Evolutionary conservation across 2,329 filamentous ascomycete genomes (phyloP), one percentile per base, ranked within the genome.

Genomic region (Paecilomyces sp.): DNA sequence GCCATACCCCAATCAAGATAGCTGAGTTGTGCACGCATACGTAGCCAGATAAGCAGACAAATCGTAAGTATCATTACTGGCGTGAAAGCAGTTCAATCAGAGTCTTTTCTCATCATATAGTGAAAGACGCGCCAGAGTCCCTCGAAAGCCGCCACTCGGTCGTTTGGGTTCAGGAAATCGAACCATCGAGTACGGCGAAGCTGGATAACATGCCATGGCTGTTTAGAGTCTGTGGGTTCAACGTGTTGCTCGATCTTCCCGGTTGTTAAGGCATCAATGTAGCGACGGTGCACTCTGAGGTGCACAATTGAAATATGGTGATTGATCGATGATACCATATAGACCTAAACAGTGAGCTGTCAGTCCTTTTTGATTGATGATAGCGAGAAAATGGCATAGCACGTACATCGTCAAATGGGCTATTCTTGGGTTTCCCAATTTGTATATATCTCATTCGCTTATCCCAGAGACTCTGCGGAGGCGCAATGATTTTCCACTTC

Each of bases 241-340:
- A 60, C 55, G 24, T 59, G 66, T 65, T 64, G 68, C 11, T 59
- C 64, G 62, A 70, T 71, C 15, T 67, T 66, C 7, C 81, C 83
- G 3, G 74, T 74, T 11, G 76, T 78, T 47, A 87, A 72, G 63
- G 80, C 80, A n/a, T 82, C 78, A 34, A 85, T 68, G 67, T 87
- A 87, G 22, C 77, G 74, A 25, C 74, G 72, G 68, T 86, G 84
- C 53, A 87, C 77, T 33, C 79, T 81, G 55, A 87, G 74, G 64
- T 83, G 83, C 57, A 87, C 68, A 55, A 88, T 79, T 59, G 81
- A 80, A 62, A 87, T 76, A 64, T 88, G 85, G 70, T 86, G 84
- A 68, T 86, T 86, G 63, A 87, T 75, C 25, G 83, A 83, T 12
- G 84, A 86, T 55, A 87, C 66, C 77, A 86, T 80, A 71, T 83